Evolutionary conservation across 768 basidiomycete species (phyloP).

Genomic region (Sarcodon sp.): DNA sequence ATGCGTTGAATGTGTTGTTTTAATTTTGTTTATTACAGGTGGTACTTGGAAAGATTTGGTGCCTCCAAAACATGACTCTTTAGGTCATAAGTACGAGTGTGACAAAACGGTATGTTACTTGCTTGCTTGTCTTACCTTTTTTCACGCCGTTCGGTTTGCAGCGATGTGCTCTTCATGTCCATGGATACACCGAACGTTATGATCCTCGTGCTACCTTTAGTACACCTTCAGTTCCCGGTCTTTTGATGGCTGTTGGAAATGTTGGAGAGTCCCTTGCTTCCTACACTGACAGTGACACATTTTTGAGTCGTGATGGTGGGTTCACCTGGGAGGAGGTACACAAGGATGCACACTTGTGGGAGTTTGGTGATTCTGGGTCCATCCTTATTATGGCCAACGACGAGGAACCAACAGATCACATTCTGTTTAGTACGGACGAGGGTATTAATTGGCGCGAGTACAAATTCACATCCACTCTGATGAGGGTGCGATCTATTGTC

Average conservation of each 20-base stretch:
- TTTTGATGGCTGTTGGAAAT: conserved; percentile 94
- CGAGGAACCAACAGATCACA: conserved; percentile 81
- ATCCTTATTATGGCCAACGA: conserved; percentile 91
- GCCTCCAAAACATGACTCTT: conserved; percentile 68
- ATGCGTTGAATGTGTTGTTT: neutral
- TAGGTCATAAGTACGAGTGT: conserved; percentile 62
- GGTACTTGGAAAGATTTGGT: conserved; percentile 77
- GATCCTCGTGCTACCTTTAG: conserved; percentile 92
- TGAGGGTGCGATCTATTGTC: conserved; percentile 67
- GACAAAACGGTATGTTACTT: conserved; percentile 37
- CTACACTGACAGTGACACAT: conserved; percentile 86
- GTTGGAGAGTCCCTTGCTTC: conserved; percentile 75
- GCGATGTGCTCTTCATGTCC: conserved; percentile 82
- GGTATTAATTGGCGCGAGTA: conserved; percentile 85
- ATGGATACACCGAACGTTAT: conserved; percentile 88
- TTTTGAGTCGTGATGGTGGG: conserved; percentile 91
- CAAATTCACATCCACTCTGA: conserved; percentile 58
- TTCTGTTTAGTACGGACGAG: conserved; percentile 85
- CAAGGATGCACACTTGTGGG: conserved; percentile 97
- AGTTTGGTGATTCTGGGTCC: conserved; percentile 95
- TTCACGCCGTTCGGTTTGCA: conserved; percentile 15
- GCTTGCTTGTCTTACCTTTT: conserved; percentile 4
- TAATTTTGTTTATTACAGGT: conserved; percentile 27
- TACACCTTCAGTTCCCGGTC: conserved; percentile 81
- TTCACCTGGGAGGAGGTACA: conserved; percentile 98